Conservation (phyloP, 2,329 filamentous ascomycete species). For the Tetracladium maxilliforme region DNA sequence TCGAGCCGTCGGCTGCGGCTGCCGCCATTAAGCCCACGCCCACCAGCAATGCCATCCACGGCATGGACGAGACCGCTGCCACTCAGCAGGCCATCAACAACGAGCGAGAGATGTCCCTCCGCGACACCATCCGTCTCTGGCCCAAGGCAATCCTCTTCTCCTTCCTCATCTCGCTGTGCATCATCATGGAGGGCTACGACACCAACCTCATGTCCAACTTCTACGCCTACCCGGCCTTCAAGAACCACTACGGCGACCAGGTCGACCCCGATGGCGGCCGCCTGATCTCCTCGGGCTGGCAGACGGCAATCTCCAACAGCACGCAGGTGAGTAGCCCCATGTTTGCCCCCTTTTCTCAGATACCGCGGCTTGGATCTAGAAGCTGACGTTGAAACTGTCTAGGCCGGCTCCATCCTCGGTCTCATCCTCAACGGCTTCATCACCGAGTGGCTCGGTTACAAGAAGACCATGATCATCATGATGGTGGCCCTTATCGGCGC, state of each 20-base stretch:
- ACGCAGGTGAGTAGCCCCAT: too few relatives aligned
- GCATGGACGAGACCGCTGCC: too few relatives aligned
- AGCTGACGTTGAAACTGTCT: too few relatives aligned
- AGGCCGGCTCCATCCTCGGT: slow-evolving; percentile 8
- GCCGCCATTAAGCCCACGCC: too few relatives aligned
- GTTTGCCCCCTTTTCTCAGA: too few relatives aligned
- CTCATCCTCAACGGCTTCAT: slow-evolving; percentile 9
- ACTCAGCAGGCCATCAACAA: slow-evolving; percentile 12
- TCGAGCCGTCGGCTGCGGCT: too few relatives aligned
- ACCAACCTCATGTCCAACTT: slow-evolving; percentile 18
- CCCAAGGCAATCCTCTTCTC: slow-evolving; percentile 14
- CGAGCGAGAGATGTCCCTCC: slow-evolving; percentile 7
- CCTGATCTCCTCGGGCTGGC: slow-evolving; percentile 17
- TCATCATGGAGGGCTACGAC: slow-evolving; percentile 25
- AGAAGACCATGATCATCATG: slow-evolving; percentile 6
- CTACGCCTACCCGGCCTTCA: slow-evolving; percentile 16
- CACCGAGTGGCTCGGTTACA: slow-evolving; percentile 7
- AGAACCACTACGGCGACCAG: slow-evolving; percentile 14
- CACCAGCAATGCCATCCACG: too few relatives aligned
- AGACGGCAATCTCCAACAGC: slow-evolving; percentile 17
- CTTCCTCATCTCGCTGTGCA: slow-evolving; percentile 18
- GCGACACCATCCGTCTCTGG: slow-evolving; percentile 7
- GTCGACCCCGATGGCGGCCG: slow-evolving; percentile 11
- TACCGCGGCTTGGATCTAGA: too few relatives aligned
- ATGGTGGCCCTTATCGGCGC: slow-evolving; percentile 7